Percentiles rank a stretch among this genome's conserved stretches.
Evolutionary conservation across 257 asterid species (phyloP).

Genomic region (Nicotiana noctiflora): DNA sequence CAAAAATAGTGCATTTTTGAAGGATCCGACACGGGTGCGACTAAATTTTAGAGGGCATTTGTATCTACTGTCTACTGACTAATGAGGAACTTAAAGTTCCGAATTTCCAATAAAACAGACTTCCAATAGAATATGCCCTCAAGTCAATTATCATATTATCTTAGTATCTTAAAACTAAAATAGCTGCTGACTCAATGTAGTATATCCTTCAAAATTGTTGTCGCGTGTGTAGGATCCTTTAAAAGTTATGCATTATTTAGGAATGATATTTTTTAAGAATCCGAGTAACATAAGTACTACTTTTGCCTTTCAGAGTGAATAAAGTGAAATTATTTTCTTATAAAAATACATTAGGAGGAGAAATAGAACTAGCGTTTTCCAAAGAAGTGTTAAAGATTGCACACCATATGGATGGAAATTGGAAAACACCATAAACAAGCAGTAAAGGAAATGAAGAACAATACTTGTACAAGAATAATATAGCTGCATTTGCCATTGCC

Average conservation of each 20-base stretch:
- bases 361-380: neutral
- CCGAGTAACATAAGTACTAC: neutral
- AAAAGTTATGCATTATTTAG: neutral
- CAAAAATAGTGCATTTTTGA: too few relatives aligned
- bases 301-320: neutral
- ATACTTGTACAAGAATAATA: neutral
- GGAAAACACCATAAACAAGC: neutral
- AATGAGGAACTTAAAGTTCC: neutral
- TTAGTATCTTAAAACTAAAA: neutral
- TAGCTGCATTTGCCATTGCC: neutral
- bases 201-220: neutral
- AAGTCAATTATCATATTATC: neutral
- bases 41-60: too few relatives aligned
- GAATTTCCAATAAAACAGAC: neutral
- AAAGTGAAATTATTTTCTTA: neutral
- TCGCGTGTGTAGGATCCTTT: fast-evolving
- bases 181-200: too few relatives aligned
- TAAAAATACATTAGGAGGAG: neutral
- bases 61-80: neutral
- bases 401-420: neutral
- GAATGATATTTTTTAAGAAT: too few relatives aligned
- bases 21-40: too few relatives aligned
- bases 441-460: conserved; percentile 6
- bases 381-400: neutral
- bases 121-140: neutral